Evolutionary conservation across 345 rosid species (phyloP).

Genomic region (Linum trigynum): DNA sequence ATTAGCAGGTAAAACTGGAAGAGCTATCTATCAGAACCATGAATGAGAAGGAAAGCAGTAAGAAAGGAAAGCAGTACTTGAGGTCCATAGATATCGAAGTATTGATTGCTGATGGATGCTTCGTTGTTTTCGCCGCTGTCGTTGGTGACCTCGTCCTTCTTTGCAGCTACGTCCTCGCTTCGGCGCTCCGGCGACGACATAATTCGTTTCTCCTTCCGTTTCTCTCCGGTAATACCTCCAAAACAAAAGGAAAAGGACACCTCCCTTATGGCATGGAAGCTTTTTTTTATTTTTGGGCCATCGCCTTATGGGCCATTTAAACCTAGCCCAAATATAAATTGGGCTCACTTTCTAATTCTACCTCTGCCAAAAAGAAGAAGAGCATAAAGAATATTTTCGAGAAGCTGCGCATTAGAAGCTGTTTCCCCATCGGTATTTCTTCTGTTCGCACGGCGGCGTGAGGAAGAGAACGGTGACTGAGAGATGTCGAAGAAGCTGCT

Average conservation of each 20-base stretch:
- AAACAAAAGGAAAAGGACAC: neutral
- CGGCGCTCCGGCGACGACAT: conserved; percentile 34
- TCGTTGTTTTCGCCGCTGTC: conserved; percentile 6
- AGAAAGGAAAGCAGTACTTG: conserved; percentile 24
- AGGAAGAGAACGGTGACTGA: neutral
- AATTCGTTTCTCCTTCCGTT: neutral
- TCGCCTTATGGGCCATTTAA: no score
- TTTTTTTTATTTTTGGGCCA: neutral
- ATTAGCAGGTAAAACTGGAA: neutral
- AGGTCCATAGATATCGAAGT: conserved; percentile 72
- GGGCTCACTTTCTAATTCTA: neutral
- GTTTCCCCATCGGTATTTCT: neutral
- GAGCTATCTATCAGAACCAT: neutral
- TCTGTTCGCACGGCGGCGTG: neutral
- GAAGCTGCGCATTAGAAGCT: neutral
- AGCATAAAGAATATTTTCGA: neutral
- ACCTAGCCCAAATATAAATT: neutral
- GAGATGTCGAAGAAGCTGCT: conserved; percentile 69
- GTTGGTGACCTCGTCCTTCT: conserved; percentile 13
- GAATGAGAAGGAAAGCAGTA: neutral
- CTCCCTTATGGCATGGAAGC: no score
- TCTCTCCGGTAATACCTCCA: neutral
- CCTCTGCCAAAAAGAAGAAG: conserved; percentile 2
- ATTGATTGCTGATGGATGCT: conserved; percentile 10
- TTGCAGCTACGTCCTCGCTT: conserved; percentile 22